Conservation (phyloP, 441 rosid genomes). For the Manihot esculenta region DNA sequence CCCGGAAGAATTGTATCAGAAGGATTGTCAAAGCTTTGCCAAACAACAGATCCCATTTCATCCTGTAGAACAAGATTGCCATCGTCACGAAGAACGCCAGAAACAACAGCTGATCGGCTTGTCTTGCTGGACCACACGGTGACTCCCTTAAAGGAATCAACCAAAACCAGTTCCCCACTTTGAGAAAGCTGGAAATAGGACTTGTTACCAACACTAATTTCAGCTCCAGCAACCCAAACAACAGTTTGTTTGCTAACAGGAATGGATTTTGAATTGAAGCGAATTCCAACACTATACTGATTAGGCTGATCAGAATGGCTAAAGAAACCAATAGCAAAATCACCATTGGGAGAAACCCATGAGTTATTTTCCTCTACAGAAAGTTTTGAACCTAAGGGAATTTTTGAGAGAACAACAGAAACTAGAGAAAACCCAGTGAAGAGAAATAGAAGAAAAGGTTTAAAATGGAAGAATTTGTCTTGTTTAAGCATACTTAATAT, state of each 20-base stretch:
- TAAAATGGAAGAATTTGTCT: constrained; percentile 16
- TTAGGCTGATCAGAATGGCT: constrained; percentile 45
- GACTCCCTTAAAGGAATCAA: constrained; percentile 45
- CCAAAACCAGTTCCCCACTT: constrained; percentile 64
- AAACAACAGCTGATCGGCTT: constrained; percentile 48
- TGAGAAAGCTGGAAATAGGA: constrained; percentile 64
- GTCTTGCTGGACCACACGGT: constrained; percentile 62
- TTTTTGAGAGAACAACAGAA: constrained; percentile 42
- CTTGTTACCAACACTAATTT: constrained; percentile 44
- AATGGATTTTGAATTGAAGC: constrained; percentile 56
- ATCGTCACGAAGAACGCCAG: constrained; percentile 58
- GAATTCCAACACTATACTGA: constrained; percentile 70
- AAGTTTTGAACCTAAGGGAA: constrained; percentile 66
- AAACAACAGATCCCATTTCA: constrained; percentile 41
- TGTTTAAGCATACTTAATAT: constrained; percentile 44
- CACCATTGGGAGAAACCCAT: constrained; percentile 69
- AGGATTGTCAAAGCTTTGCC: constrained; percentile 81
- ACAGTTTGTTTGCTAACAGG: constrained; percentile 44
- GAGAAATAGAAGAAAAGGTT: constrained; percentile 37
- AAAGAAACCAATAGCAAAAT: constrained; percentile 69
- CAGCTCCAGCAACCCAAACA: constrained; percentile 86
- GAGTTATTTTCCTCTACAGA: constrained; percentile 44
- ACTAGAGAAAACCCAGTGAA: constrained; percentile 39
- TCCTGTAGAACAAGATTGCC: constrained; percentile 65
- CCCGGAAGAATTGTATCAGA: constrained; percentile 69